A percentile compares a stretch with the other conserved stretches of the same genome.
Evolutionary conservation across 1,284 basidiomycete genomes (phyloP).

Genomic region (Malassezia vespertilionis): DNA sequence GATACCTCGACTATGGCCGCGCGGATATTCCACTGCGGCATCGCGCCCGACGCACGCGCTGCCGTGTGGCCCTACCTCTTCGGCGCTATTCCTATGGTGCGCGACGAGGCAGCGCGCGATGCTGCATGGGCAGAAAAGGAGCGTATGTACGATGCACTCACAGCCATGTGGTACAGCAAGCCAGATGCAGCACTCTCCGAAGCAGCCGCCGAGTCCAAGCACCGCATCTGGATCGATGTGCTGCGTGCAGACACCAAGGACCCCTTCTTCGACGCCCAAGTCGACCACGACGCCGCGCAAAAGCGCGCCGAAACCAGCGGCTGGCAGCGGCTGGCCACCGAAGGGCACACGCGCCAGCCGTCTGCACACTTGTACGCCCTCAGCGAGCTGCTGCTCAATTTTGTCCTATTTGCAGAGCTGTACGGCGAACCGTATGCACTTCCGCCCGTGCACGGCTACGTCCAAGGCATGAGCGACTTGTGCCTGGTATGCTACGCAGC

Average conservation of each 20-base stretch:
- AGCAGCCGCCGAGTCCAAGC: constrained; percentile 55
- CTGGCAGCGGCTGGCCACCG: constrained; percentile 18
- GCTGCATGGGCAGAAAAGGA: constrained; percentile 17
- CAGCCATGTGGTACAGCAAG: constrained; percentile 22
- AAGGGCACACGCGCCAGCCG: constrained; percentile 59
- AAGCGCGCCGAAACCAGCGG: constrained; percentile 27
- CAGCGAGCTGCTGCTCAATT: constrained; percentile 74
- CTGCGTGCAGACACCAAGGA: constrained; percentile 89
- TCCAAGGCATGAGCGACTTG: constrained; percentile 95
- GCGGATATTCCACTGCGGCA: constrained; percentile 32
- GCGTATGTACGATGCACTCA: constrained; percentile 22
- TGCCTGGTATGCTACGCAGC: constrained; percentile 87
- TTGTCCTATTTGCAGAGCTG: constrained; percentile 48
- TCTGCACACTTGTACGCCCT: constrained; percentile 75
- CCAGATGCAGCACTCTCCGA: constrained; percentile 9
- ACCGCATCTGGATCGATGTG: constrained; percentile 88
- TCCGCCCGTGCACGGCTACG: constrained; percentile 53
- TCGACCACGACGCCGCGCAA: constrained; percentile 22
- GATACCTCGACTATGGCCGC: constrained; percentile 20
- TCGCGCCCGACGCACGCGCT: constrained; percentile 21
- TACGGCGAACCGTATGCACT: background rate
- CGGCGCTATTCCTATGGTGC: constrained; percentile 69
- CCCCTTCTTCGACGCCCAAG: constrained; percentile 57
- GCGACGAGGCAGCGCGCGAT: constrained; percentile 27
- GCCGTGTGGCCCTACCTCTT: constrained; percentile 79